Conservation (phyloP, 2,329 filamentous ascomycete species). For the Colletotrichum sp. region DNA sequence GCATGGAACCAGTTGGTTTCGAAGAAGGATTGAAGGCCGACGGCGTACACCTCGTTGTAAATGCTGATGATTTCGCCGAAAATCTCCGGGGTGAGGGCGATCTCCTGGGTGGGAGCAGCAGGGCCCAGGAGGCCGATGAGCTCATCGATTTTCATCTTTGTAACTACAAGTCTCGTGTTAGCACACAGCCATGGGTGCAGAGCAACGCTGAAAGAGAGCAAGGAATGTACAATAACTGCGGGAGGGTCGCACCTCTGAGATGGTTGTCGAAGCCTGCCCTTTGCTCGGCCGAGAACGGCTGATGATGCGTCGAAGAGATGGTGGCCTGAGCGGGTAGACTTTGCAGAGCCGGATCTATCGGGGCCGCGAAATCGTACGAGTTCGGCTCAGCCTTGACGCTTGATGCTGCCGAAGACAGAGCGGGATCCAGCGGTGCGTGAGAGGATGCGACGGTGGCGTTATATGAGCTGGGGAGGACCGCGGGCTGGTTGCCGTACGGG, state of each 20-base stretch:
- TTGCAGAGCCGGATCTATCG: slow-evolving; percentile 73
- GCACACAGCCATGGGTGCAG: slow-evolving; percentile 36
- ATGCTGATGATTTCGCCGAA: slow-evolving; percentile 73
- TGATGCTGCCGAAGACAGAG: slow-evolving; percentile 31
- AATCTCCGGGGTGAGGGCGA: slow-evolving; percentile 54
- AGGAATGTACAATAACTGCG: slow-evolving; percentile 22
- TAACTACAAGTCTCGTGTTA: slow-evolving; percentile 56
- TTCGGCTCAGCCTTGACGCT: slow-evolving; percentile 40
- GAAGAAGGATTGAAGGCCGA: slow-evolving; percentile 75
- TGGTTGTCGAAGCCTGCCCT: slow-evolving; percentile 35
- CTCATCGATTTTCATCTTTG: slow-evolving; percentile 75
- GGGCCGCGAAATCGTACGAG: slow-evolving; percentile 60
- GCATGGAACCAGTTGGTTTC: slow-evolving; percentile 84
- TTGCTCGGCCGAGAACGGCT: slow-evolving; percentile 28
- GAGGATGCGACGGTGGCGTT: slow-evolving; percentile 20
- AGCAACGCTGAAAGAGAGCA: slow-evolving; percentile 34
- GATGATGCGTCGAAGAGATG: slow-evolving; percentile 33
- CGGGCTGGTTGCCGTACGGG: slow-evolving; percentile 51
- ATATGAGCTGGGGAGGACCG: slow-evolving; percentile 50
- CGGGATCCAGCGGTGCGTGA: slow-evolving; percentile 27
- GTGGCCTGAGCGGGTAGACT: slow-evolving; percentile 33
- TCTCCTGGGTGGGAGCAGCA: slow-evolving; percentile 59
- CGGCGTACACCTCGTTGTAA: slow-evolving; percentile 78
- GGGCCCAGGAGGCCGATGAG: slow-evolving; percentile 69
- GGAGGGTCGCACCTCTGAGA: slow-evolving; percentile 56